Evolutionary conservation across 2,329 filamentous ascomycete genomes (phyloP), one percentile per base, ranked within the genome.

Genomic region (Setomelanomma holmii): DNA sequence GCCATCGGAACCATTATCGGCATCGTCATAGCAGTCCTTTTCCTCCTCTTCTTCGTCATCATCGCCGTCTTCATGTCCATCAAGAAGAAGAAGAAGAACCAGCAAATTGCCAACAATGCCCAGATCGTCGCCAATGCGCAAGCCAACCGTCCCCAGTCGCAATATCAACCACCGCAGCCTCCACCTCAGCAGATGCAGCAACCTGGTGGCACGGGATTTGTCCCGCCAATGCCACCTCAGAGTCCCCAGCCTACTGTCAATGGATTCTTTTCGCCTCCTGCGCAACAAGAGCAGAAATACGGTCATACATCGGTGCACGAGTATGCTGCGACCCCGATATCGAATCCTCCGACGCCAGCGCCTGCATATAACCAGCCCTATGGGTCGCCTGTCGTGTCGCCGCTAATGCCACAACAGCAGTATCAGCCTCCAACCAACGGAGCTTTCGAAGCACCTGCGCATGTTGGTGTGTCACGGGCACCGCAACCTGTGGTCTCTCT

Each of bases 351-450:
- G 1, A 65, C 64, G 4, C 67, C 67, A 3, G 63, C 60, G 8
- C 67, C 65, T 1, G 56, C 58, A 16, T 67, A 67, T 45, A 43
- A 45, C n/a, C 61, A 65, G 45, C 60, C 62, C 19, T 55, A 56
- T 30, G 41, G 23, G 10, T 17, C 24, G 4, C 44, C 34, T 10
- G 38, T 27, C n/a, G 33, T 22, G 19, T 46, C 46, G n/a, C n/a
- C n/a, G 5, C 47, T 40, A 3, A 38, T 52, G 42, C 49, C 53
- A 14, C 38, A 33, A 8, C 40, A 51, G 19, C 44, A 55, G 6
- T 53, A 49, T 24, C 41, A 49, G 20, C 14, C 34, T 40, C 19
- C 45, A 2, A 35, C 40, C 5, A 41, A 45, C 14, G 45, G 40
- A 5, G 40, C 42, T 12, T 36, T 49, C 30, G 41, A 27, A 39